Evolutionary conservation across 75 land plant species (phyloP), one percentile per base, ranked within the genome.

Genomic region (Pinus taeda): DNA sequence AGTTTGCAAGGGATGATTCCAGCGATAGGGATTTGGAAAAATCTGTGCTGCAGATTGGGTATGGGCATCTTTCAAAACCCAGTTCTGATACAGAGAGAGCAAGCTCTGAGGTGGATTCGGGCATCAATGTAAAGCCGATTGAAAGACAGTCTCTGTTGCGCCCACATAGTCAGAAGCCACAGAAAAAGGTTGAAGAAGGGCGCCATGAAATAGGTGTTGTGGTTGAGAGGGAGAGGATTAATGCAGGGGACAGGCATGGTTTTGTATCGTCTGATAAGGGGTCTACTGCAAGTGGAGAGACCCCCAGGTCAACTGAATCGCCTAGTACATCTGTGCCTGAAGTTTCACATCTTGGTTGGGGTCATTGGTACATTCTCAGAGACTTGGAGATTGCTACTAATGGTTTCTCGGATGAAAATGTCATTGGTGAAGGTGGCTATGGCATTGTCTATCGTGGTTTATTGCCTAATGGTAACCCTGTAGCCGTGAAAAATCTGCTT

Each of bases 341-440:
- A 74, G 87, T 84, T 6, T 86, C 88, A 9, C 87, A 92, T 66
- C 85, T 90, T 5, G 94, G 93, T 4, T 91, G 93, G 94, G 94
- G 94, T 14, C 87, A 90, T 67, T 92, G 92, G 94, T 92, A 85
- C 63, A 85, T 83, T 60, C 72, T 92, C 57, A 76, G 76, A 63
- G 94, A 92, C 66, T 84, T 92, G 6, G 88, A 92, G 74, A 57
- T 67, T 49, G 94, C 92, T 26, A 92, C 94, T 13, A 60, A 81
- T 72, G 80, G 88, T 29, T 92, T 92, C 70, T 66, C 77, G 5
- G 80, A 81, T 45, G 84, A 72, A 36, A 92, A 88, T 90, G 90
- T 92, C 79, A 78, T 92, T 71, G 94, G 93, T 29, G 94, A 92
- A 79, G 94, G 94, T 57, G 94, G 94, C 7, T 92, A 92, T 80